These are phyloP conservation scores for Incumbomyces delicatus DNA, from an alignment of 2,329 filamentous ascomycete species.

Conservation along the genomic window DNA sequence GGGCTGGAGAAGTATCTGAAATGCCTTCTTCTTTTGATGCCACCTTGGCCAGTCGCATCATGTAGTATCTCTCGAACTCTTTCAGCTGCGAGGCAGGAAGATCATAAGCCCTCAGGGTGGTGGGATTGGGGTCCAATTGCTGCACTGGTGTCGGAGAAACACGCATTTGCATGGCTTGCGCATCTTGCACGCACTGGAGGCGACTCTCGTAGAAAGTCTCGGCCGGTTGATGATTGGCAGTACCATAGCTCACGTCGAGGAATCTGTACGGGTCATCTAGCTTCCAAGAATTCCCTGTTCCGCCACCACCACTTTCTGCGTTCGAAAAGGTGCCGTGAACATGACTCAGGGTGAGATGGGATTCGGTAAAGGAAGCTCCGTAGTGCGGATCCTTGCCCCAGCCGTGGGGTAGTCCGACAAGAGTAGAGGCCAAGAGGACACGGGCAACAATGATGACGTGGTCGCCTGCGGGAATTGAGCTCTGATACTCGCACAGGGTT, in stretches of 20 bases:
- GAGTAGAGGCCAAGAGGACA: not conserved
- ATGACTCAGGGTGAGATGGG: slow-evolving; percentile 1
- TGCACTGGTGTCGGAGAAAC: too few species aligned
- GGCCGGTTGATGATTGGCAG: not conserved
- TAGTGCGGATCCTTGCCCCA: not conserved
- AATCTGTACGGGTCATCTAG: not conserved
- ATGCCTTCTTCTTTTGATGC: not conserved
- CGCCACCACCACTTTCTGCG: not conserved
- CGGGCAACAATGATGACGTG: slow-evolving; percentile 2
- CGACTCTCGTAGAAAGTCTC: not conserved
- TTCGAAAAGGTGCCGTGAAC: not conserved
- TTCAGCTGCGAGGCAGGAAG: not conserved
- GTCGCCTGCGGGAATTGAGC: not conserved
- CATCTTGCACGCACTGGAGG: not conserved
- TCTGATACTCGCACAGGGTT: slow-evolving; percentile 4
- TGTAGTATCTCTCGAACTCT: not conserved
- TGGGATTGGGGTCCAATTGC: not conserved
- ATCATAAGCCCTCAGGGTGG: not conserved
- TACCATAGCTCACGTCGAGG: not conserved
- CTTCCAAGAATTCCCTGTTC: not conserved
- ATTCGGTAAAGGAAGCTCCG: not conserved
- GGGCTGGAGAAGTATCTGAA: not conserved
- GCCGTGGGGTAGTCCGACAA: not conserved
- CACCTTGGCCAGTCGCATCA: not conserved
- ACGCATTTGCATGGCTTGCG: not conserved